phyloP scores from a whole-genome alignment of 2,329 filamentous ascomycete genomes.

The Alternaria novae-zelandiae region DNA sequence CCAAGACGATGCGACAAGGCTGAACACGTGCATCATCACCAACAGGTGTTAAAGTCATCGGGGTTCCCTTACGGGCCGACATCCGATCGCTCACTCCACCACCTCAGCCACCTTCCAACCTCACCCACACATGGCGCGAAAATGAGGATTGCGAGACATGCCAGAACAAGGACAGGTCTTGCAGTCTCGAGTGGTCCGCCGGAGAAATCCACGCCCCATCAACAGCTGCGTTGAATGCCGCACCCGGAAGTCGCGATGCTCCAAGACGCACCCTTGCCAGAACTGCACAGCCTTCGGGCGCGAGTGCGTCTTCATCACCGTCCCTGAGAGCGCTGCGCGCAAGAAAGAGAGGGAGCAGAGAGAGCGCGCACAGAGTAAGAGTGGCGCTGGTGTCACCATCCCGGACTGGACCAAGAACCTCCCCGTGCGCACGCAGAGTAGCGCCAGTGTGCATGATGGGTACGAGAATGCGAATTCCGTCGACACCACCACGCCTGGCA shows the following conservation, averaged over 20 bases:
- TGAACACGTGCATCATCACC: slow-evolving; percentile 21
- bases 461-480: slow-evolving; percentile 37
- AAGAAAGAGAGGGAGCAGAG: slow-evolving; percentile 47
- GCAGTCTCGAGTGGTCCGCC: slow-evolving; percentile 48
- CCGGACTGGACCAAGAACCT: slow-evolving; percentile 48
- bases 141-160: slow-evolving; percentile 43
- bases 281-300: slow-evolving; percentile 49
- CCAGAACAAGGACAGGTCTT: slow-evolving; percentile 46
- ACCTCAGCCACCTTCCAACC: slow-evolving; percentile 21
- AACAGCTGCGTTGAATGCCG: slow-evolving; percentile 50
- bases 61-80: slow-evolving; percentile 24
- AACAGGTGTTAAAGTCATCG: slow-evolving; percentile 10
- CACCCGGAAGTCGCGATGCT: slow-evolving; percentile 47
- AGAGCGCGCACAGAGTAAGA: slow-evolving; percentile 36
- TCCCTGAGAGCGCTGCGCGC: slow-evolving; percentile 46
- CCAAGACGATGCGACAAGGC: slow-evolving; percentile 18
- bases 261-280: slow-evolving; percentile 49
- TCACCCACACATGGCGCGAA: slow-evolving; percentile 38
- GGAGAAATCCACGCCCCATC: slow-evolving; percentile 48
- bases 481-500: slow-evolving; percentile 46
- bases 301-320: slow-evolving; percentile 49
- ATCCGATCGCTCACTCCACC: slow-evolving; percentile 22
- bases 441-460: slow-evolving; percentile 32
- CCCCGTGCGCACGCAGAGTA: slow-evolving; percentile 41
- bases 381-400: slow-evolving; percentile 32